These are phyloP conservation scores for Fusarium avenaceum DNA, from an alignment of 2,329 filamentous ascomycete genomes.

Conservation along the genomic window DNA sequence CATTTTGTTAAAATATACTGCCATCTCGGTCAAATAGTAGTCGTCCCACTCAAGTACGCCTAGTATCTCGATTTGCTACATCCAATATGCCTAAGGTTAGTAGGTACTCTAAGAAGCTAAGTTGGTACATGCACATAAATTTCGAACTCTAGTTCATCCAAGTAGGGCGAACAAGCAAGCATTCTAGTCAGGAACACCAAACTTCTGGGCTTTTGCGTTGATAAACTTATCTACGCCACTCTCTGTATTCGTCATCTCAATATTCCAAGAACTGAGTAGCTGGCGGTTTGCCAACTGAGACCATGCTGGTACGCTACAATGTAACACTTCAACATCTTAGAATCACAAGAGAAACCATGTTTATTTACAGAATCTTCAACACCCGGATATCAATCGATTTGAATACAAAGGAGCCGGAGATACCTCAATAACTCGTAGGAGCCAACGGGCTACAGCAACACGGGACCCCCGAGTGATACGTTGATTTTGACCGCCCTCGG, in stretches of 20 bases:
- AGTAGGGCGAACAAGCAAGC: background rate
- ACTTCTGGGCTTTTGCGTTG: background rate
- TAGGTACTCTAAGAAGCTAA: background rate
- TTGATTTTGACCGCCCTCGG: slow-evolving; percentile 40
- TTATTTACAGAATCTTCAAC: background rate
- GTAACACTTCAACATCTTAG: background rate
- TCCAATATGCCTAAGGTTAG: background rate
- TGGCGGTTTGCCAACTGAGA: background rate
- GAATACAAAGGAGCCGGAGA: background rate
- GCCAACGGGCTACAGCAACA: slow-evolving; percentile 24
- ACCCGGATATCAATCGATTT: background rate
- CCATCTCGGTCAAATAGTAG: background rate
- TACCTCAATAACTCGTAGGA: slow-evolving; percentile 5
- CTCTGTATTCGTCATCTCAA: background rate
- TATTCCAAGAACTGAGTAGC: background rate
- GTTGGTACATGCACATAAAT: background rate
- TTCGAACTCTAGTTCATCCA: background rate
- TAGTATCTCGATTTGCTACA: background rate
- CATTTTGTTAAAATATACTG: background rate
- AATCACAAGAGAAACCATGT: slow-evolving; percentile 13
- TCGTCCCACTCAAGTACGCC: no score
- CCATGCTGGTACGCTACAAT: slow-evolving; percentile 2
- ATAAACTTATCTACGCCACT: slow-evolving; percentile 7
- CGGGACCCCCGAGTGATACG: slow-evolving; percentile 38
- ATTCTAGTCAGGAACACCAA: slow-evolving; percentile 17